A percentile compares a stretch with the other conserved stretches of the same genome.
Conservation (phyloP, 768 basidiomycete genomes). For the Pleurotus salmoneostramineus region DNA sequence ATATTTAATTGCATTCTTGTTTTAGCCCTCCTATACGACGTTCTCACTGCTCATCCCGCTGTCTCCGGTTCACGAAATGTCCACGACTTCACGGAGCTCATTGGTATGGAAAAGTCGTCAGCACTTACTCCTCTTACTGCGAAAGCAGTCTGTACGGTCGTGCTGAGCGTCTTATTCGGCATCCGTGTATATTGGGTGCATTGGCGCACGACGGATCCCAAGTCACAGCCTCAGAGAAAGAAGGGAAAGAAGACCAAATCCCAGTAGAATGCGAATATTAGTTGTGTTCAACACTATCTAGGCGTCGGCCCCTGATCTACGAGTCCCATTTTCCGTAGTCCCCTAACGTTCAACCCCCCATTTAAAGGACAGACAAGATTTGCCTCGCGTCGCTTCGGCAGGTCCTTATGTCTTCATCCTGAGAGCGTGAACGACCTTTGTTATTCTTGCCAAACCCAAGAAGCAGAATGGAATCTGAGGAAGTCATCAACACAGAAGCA, state of each 20-base stretch:
- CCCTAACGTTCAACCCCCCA: not conserved
- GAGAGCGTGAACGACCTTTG: no score
- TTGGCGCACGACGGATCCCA: not conserved
- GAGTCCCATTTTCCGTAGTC: not conserved
- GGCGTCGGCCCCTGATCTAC: not conserved
- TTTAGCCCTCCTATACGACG: slow-evolving; percentile 1
- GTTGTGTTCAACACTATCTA: not conserved
- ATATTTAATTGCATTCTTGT: not conserved
- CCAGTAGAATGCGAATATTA: not conserved
- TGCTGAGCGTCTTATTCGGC: slow-evolving; percentile 10
- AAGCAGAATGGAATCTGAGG: no score
- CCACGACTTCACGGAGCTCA: not conserved
- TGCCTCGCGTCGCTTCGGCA: no score
- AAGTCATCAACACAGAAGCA: no score
- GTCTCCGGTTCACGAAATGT: not conserved
- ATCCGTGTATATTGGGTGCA: slow-evolving; percentile 6
- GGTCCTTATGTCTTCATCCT: no score
- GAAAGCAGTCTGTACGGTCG: slow-evolving; percentile 5
- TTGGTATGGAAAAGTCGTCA: not conserved
- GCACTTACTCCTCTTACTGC: slow-evolving; percentile 4
- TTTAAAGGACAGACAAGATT: no score
- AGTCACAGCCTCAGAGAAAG: not conserved
- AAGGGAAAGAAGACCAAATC: slow-evolving; percentile 5
- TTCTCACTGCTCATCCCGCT: not conserved
- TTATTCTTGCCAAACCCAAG: no score